phyloP scores from a whole-genome alignment of 1,139 yeast genomes.

The Pneumocystis carinii region DNA sequence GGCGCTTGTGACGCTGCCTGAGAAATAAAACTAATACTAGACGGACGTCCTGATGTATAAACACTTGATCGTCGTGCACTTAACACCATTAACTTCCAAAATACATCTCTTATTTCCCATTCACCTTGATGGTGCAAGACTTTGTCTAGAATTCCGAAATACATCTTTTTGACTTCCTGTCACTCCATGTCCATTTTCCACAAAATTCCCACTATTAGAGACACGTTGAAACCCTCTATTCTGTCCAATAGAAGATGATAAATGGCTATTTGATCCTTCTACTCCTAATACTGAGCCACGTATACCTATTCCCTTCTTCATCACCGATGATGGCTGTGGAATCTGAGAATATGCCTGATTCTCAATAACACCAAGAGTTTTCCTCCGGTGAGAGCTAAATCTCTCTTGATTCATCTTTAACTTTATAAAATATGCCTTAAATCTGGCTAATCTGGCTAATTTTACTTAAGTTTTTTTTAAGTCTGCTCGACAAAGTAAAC shows the following conservation, averaged over 20 bases:
- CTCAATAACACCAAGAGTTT: background rate
- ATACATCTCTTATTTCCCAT: background rate
- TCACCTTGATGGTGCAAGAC: background rate
- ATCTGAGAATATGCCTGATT: background rate
- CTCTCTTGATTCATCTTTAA: background rate
- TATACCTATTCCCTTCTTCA: background rate
- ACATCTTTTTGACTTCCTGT: background rate
- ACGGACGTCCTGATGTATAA: background rate
- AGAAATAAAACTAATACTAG: conserved; percentile 1
- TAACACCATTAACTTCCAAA: background rate
- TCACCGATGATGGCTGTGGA: background rate
- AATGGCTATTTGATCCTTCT: background rate
- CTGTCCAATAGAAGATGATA: background rate
- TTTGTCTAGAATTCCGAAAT: background rate
- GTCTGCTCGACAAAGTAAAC: too few species aligned
- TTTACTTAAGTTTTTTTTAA: too few species aligned
- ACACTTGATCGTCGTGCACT: conserved; percentile 1
- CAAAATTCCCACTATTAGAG: background rate
- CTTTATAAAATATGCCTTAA: background rate
- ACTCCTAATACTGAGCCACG: background rate
- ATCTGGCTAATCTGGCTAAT: background rate
- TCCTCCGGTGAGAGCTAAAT: background rate
- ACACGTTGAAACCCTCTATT: background rate
- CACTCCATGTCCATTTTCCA: background rate
- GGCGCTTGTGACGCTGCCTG: background rate